A percentile compares a stretch with the other conserved stretches of the same genome.
Conservation (phyloP, 2,329 filamentous ascomycete species). For the Huntiella moniliformis region DNA sequence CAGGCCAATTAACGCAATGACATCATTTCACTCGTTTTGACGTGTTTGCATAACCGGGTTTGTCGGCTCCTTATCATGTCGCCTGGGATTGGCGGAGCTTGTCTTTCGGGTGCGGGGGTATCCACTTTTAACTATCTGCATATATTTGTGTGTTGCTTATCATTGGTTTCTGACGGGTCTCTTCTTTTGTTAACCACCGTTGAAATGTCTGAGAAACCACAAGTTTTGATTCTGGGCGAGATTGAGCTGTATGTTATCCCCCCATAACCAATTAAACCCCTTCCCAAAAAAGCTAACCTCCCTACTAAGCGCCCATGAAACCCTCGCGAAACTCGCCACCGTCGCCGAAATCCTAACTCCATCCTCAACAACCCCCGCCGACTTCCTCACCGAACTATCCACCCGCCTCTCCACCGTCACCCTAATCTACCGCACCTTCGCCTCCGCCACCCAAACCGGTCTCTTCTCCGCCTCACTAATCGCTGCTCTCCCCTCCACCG, state of each 20-base stretch:
- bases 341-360: slow-evolving; percentile 49
- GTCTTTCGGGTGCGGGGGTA: too few species aligned
- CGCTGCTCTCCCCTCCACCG: slow-evolving; percentile 29
- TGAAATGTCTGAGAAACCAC: not conserved
- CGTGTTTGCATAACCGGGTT: too few species aligned
- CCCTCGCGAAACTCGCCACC: slow-evolving; percentile 41
- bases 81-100: too few species aligned
- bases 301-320: slow-evolving; percentile 42
- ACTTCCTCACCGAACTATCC: slow-evolving; percentile 52
- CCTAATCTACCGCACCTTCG: slow-evolving; percentile 54
- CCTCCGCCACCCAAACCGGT: slow-evolving; percentile 45
- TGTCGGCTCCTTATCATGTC: too few species aligned
- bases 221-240: not conserved
- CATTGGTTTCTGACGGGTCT: too few species aligned
- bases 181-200: too few species aligned
- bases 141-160: too few species aligned
- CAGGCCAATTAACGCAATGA: too few species aligned
- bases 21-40: too few species aligned
- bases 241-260: not conserved
- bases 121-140: too few species aligned
- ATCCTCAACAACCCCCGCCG: slow-evolving; percentile 38
- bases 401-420: slow-evolving; percentile 47
- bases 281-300: not conserved
- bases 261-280: not conserved
- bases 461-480: slow-evolving; percentile 53